Base-by-base conservation (phyloP, 1,139 yeast species). In the Hansenula sp. region DNA sequence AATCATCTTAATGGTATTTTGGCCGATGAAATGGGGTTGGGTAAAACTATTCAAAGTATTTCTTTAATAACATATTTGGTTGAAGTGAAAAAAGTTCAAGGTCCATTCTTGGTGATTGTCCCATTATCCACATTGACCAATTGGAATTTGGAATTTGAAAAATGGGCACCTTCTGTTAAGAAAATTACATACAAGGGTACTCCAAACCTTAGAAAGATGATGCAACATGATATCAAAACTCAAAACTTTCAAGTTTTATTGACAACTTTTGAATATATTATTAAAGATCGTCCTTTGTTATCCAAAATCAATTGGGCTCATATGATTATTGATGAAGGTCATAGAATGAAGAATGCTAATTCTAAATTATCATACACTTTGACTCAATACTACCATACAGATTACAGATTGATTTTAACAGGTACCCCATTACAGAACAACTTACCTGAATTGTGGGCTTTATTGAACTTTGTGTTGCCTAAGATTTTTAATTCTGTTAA, bases 1-100 rank as follows among this genome's bases (percentile, higher is more conserved):
- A 92, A 92, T 64, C 92, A 89, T 61, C 72, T 92, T 57, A 90
- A 92, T 61, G 97, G 97, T 69, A 90, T 90, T 47, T 68, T 90
- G 44, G 97, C 97, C 7, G 97, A 86, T 66, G 92, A 90, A 64
- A 86, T 86, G 95, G 95, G 95, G 50, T 69, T 86, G 38, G 95
- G 95, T 61, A 86, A 86, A 55, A 87, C 96, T 7, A 86, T 87
- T 56, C 96, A 87, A 63, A 77, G 94, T 0, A 81, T 87, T 41
- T 83, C 95, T 1, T 66, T 87, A 39, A 69, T 87, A 38, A 78
- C 95, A 0, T 83, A 86, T 52, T 65, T 87, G 43, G 76, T 83
- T 44, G 95, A 87, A 57, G 71, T 68, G 40, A 79, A 86, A 52
- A 71, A 77, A 44, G 75, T 78, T 32, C 66, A 69, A 34, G 89